These are phyloP conservation scores for Zygoascus ofunaensis DNA, from an alignment of 805 yeast genomes.

Conservation along the genomic window DNA sequence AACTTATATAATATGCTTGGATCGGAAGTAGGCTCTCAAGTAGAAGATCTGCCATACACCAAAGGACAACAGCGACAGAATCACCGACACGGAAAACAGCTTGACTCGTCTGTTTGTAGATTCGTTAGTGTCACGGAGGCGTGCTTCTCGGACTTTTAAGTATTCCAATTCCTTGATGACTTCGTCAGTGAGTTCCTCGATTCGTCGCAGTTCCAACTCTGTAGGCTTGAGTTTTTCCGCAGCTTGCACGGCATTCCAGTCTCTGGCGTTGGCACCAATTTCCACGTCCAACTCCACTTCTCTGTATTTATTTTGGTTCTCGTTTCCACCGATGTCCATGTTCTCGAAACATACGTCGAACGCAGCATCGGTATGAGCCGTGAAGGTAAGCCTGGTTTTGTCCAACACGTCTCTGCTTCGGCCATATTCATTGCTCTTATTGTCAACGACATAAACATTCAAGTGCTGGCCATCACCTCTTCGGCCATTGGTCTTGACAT, in stretches of 20 bases:
- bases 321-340: conserved; percentile 24
- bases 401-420: conserved; percentile 71
- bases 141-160: conserved; percentile 78
- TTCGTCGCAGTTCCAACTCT: conserved; percentile 79
- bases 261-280: conserved; percentile 94
- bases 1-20: conserved; percentile 31
- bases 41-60: conserved; percentile 92
- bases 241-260: conserved; percentile 93
- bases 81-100: conserved; percentile 66
- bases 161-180: conserved; percentile 71
- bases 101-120: conserved; percentile 89
- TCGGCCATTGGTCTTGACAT: conserved; percentile 62
- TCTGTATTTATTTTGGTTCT: conserved; percentile 43
- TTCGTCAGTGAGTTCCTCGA: conserved; percentile 81
- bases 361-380: conserved; percentile 71
- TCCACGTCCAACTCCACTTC: conserved; percentile 85
- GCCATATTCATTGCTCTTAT: conserved; percentile 78
- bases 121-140: conserved; percentile 94
- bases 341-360: conserved; percentile 90
- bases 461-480: conserved; percentile 83
- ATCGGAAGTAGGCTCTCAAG: conserved; percentile 77
- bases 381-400: conserved; percentile 66
- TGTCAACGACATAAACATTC: conserved; percentile 49
- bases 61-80: conserved; percentile 60
- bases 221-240: conserved; percentile 87